A percentile compares a stretch with the other conserved stretches of the same genome.
These are phyloP conservation scores for Coniochaeta pulveracea DNA, from an alignment of 2,329 filamentous ascomycete species.

Conservation along the genomic window DNA sequence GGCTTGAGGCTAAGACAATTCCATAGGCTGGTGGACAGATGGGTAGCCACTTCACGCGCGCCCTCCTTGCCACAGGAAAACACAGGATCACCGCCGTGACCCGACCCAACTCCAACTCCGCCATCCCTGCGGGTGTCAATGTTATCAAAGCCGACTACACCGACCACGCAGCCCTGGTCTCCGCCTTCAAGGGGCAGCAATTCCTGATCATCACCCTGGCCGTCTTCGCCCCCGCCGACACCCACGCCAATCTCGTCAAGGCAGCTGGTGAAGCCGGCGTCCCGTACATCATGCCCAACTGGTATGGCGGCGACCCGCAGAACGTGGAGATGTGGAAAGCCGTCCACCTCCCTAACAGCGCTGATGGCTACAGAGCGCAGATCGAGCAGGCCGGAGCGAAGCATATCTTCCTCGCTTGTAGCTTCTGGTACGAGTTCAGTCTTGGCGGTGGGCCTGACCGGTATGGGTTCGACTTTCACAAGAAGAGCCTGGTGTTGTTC, in stretches of 20 bases:
- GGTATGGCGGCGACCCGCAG: conserved; percentile 17
- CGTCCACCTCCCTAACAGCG: not conserved
- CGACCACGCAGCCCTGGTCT: conserved; percentile 12
- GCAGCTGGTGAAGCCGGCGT: conserved; percentile 31
- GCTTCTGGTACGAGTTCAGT: conserved; percentile 43
- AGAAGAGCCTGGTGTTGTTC: conserved; percentile 29
- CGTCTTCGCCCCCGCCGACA: conserved; percentile 21
- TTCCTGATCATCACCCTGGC: conserved; percentile 27
- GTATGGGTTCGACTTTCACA: conserved; percentile 38
- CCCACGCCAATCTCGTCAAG: conserved; percentile 25
- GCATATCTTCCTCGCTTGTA: conserved; percentile 32
- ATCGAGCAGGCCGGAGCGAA: conserved; percentile 26
- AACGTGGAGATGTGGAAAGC: conserved; percentile 12
- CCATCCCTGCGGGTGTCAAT: conserved; percentile 25
- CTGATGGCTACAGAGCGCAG: conserved; percentile 13
- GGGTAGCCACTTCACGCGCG: conserved; percentile 12
- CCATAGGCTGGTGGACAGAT: conserved; percentile 14
- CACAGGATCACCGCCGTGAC: conserved; percentile 38
- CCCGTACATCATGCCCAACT: conserved; percentile 33
- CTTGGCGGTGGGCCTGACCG: conserved; percentile 19
- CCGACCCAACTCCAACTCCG: conserved; percentile 27
- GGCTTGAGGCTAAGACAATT: conserved; percentile 1
- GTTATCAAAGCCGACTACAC: conserved; percentile 26
- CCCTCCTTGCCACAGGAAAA: conserved; percentile 29
- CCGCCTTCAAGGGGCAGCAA: conserved; percentile 20